phyloP scores from a whole-genome alignment of 768 basidiomycete species.

The Xerocomus spinulosus region DNA sequence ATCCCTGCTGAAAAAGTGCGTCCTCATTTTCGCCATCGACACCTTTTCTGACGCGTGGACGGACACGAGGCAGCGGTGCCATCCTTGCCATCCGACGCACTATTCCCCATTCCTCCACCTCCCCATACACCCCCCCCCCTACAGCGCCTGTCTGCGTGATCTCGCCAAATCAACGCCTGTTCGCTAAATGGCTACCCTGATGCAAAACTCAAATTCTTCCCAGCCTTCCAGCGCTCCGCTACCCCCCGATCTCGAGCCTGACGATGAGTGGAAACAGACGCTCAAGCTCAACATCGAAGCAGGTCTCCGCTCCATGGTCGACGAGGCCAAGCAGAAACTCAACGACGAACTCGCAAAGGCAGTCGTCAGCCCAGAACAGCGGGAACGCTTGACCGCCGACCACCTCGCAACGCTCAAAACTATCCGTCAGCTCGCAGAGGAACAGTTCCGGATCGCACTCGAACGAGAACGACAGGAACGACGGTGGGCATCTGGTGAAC shows the following conservation, averaged over 20 bases:
- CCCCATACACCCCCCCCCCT: no score
- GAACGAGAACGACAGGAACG: conserved; percentile 47
- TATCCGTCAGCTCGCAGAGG: conserved; percentile 43
- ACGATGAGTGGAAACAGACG: conserved; percentile 49
- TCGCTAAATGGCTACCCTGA: conserved; percentile 23
- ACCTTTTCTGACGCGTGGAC: no score
- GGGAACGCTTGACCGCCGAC: conserved; percentile 37
- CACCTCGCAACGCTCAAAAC: conserved; percentile 39
- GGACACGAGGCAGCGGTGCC: no score
- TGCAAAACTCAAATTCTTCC: conserved; percentile 12
- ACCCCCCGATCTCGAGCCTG: conserved; percentile 40
- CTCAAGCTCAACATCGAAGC: conserved; percentile 51
- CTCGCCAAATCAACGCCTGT: not conserved
- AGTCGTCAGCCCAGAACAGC: conserved; percentile 30
- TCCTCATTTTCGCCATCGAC: no score
- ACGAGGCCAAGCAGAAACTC: conserved; percentile 60
- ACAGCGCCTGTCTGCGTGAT: not conserved
- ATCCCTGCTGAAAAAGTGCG: no score
- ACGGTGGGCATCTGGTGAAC: conserved; percentile 42
- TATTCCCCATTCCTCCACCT: no score
- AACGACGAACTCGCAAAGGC: conserved; percentile 46
- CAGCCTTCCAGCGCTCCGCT: conserved; percentile 7
- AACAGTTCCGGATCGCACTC: conserved; percentile 42
- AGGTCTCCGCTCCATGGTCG: conserved; percentile 38
- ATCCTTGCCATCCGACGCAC: no score